phyloP scores from a whole-genome alignment of 768 basidiomycete genomes.

The Tylopilus rubrobrunneus region DNA sequence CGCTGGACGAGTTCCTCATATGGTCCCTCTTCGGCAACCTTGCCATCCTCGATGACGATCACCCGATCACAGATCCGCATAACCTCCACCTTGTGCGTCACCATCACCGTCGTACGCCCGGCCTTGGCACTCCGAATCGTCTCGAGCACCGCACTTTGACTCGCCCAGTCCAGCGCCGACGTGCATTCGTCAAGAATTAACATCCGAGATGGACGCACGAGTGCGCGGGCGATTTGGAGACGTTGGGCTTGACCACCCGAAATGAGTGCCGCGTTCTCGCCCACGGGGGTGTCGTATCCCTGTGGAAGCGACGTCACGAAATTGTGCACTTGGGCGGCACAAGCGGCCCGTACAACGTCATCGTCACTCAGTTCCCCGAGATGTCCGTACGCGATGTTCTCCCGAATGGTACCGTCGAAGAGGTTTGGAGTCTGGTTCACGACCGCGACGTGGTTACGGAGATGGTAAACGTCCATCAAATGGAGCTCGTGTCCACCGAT shows the following conservation, averaged over 20 bases:
- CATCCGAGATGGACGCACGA: conserved; percentile 69
- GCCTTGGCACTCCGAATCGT: conserved; percentile 61
- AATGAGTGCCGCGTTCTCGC: conserved; percentile 87
- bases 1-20: conserved; percentile 67
- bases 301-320: conserved; percentile 76
- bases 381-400: conserved; percentile 78
- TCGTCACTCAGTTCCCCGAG: conserved; percentile 47
- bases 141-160: conserved; percentile 78
- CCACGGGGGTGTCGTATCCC: conserved; percentile 84
- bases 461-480: conserved; percentile 63
- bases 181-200: conserved; percentile 95
- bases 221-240: conserved; percentile 85
- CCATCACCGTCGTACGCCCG: conserved; percentile 83
- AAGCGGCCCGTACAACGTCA: conserved; percentile 69
- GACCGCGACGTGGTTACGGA: conserved; percentile 82
- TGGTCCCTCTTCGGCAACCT: conserved; percentile 73
- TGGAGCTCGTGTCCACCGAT: conserved; percentile 52
- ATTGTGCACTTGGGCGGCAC: conserved; percentile 78
- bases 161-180: conserved; percentile 82
- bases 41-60: conserved; percentile 72
- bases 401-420: conserved; percentile 81
- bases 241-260: conserved; percentile 98
- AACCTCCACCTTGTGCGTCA: conserved; percentile 87
- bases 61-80: conserved; percentile 94
- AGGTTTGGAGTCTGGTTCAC: conserved; percentile 86